Evolutionary conservation across 2,329 filamentous ascomycete genomes (phyloP).

Genomic region (Calonectria multiphialidica): DNA sequence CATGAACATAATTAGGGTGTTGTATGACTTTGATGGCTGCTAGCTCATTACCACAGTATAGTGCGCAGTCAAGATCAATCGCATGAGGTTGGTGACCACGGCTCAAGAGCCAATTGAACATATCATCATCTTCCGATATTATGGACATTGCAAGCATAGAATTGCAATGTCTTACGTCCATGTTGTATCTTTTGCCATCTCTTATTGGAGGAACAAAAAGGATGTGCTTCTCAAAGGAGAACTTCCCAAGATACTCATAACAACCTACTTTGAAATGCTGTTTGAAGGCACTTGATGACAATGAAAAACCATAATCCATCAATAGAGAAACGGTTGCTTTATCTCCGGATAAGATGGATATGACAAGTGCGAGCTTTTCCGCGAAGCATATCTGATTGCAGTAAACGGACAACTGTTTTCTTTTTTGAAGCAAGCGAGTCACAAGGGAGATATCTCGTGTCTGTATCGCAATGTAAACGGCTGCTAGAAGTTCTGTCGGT

Average conservation of each 20-base stretch:
- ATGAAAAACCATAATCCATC: neutral
- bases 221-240: fast-evolving
- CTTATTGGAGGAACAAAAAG: neutral
- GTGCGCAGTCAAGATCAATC: neutral
- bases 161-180: neutral
- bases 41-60: fast-evolving
- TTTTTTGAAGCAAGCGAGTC: neutral
- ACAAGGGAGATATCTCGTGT: neutral
- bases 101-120: neutral
- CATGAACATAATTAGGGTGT: neutral
- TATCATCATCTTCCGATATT: neutral
- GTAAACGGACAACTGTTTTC: neutral
- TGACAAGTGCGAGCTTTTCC: neutral
- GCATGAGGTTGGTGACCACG: neutral
- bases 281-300: neutral
- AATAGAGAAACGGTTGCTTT: neutral
- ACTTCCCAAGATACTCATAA: neutral
- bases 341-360: neutral
- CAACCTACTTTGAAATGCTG: too few relatives aligned
- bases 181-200: neutral
- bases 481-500: neutral
- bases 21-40: neutral
- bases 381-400: neutral
- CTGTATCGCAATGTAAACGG: neutral
- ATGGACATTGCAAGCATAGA: neutral